Conservation (phyloP, 192 early-diverging fungal species). For the Obelidium mucronatum region DNA sequence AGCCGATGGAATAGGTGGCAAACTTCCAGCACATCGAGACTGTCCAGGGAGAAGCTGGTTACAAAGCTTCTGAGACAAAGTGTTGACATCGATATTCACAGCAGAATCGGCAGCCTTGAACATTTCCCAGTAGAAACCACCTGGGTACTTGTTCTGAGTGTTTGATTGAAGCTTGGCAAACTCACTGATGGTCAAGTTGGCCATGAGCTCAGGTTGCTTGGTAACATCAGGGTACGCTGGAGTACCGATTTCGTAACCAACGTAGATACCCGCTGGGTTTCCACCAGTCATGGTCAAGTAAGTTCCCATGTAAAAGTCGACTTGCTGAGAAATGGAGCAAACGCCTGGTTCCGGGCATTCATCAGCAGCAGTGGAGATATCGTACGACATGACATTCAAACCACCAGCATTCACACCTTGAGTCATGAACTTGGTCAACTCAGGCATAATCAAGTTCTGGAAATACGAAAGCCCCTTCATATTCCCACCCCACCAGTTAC, state of each 20-base stretch:
- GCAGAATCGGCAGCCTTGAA: constrained; percentile 9
- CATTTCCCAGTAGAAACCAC: constrained; percentile 30
- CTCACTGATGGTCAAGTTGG: not conserved
- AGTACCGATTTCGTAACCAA: constrained; percentile 27
- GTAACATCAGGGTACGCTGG: constrained; percentile 10
- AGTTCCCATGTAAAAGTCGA: constrained; percentile 27
- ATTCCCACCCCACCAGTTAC: constrained; percentile 19
- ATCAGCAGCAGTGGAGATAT: not conserved
- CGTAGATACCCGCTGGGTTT: constrained; percentile 7
- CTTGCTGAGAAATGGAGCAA: constrained; percentile 15
- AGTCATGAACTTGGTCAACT: constrained; percentile 1
- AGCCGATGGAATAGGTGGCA: not conserved
- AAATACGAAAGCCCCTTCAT: not conserved
- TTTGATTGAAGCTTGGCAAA: not conserved
- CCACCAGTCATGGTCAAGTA: not conserved
- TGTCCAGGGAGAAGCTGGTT: not conserved
- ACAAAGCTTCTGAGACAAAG: constrained; percentile 1
- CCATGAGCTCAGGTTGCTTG: not conserved
- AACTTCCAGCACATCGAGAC: constrained; percentile 8
- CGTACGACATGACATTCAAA: constrained; percentile 24
- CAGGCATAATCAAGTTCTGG: not conserved
- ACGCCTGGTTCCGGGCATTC: constrained; percentile 16
- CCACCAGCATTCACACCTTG: constrained; percentile 22
- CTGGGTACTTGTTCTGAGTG: constrained; percentile 21
- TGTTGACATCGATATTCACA: constrained; percentile 13